Conservation (phyloP, 176 grass and related monocot genomes). For the Olyra latifolia region DNA sequence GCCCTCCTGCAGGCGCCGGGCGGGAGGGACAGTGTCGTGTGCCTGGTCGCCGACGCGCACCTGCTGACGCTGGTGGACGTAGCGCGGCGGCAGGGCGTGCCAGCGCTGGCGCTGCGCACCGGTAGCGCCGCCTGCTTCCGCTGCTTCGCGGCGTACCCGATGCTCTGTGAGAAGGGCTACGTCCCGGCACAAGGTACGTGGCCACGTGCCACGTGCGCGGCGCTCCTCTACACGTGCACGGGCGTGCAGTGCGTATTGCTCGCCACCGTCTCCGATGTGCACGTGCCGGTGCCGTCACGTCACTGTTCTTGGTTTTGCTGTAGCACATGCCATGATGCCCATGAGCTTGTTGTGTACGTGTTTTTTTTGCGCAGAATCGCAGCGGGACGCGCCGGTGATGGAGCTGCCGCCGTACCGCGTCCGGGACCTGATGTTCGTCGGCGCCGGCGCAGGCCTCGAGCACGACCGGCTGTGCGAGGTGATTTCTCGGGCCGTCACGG, state of each 20-base stretch:
- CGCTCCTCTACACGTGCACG: too few species aligned
- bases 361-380: not conserved
- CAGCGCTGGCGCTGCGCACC: not conserved
- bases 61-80: not conserved
- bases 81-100: not conserved
- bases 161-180: not conserved
- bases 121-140: constrained; percentile 21
- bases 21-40: not conserved
- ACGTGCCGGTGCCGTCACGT: too few species aligned
- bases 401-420: constrained; percentile 38
- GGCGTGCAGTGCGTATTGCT: too few species aligned
- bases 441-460: too few species aligned
- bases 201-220: too few species aligned
- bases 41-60: not conserved
- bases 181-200: not conserved
- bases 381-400: constrained; percentile 2
- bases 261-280: too few species aligned
- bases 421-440: constrained; percentile 15
- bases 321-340: too few species aligned
- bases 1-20: too few species aligned
- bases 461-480: not conserved
- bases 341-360: too few species aligned
- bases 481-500: not conserved
- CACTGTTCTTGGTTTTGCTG: too few species aligned
- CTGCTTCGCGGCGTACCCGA: not conserved